These are phyloP conservation scores for Uronychia setigera DNA, from an alignment of 73 alveolate species.

Conservation along the genomic window DNA sequence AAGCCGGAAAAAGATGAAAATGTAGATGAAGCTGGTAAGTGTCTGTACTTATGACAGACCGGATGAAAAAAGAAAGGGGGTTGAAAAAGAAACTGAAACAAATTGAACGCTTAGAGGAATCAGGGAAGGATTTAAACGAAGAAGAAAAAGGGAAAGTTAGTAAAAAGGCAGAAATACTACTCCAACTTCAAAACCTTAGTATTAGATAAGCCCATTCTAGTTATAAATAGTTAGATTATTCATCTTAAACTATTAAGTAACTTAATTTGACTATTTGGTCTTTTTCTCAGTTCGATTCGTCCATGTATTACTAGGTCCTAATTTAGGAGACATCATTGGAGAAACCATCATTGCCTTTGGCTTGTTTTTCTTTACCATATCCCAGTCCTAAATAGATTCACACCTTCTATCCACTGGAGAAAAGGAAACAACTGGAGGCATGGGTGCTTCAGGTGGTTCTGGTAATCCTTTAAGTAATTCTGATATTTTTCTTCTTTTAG, in stretches of 20 bases:
- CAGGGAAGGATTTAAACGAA: not conserved
- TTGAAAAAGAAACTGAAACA: slow-evolving; percentile 21
- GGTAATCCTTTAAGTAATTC: not conserved
- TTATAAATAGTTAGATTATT: not conserved
- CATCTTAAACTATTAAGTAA: not conserved
- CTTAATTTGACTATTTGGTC: not conserved
- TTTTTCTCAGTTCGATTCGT: not conserved
- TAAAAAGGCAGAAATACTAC: slow-evolving; percentile 5
- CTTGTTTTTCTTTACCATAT: not conserved
- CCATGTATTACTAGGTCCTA: not conserved
- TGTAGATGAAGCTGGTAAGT: not conserved
- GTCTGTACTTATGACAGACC: slow-evolving; percentile 9
- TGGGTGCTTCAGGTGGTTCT: not conserved
- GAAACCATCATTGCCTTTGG: not conserved
- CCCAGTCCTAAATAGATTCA: not conserved
- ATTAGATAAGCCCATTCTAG: slow-evolving; percentile 10
- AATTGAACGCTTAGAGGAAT: slow-evolving; percentile 14
- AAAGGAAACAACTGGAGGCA: not conserved
- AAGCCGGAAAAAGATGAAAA: too few relatives aligned
- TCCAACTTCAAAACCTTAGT: slow-evolving; percentile 11
- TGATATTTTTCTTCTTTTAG: not conserved
- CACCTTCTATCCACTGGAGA: not conserved
- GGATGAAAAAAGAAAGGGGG: slow-evolving; percentile 5
- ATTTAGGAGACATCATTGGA: not conserved
- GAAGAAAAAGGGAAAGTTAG: slow-evolving; percentile 24